Conservation (phyloP, 371 early-diverging fungal genomes). For the Syncephalis fuscata region DNA sequence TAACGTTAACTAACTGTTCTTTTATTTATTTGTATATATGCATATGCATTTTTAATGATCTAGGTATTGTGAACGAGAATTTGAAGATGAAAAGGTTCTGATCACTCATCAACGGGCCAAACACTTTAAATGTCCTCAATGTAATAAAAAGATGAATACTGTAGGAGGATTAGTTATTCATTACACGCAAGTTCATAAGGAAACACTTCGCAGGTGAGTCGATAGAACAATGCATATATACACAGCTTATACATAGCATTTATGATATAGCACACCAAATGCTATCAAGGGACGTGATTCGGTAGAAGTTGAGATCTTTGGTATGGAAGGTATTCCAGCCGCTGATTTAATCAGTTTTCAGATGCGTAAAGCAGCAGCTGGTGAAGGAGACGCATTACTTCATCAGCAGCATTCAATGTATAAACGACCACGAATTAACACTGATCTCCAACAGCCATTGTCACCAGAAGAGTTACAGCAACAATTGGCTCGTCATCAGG, state of each 20-base stretch:
- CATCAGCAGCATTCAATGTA: too few relatives aligned
- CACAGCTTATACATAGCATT: too few relatives aligned
- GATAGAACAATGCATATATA: neutral
- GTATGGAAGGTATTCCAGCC: slow-evolving; percentile 86
- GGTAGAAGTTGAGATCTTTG: slow-evolving; percentile 81
- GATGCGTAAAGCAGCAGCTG: too few relatives aligned
- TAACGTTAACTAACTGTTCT: neutral
- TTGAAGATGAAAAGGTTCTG: slow-evolving; percentile 89
- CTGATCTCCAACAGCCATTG: too few relatives aligned
- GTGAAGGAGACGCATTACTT: too few relatives aligned
- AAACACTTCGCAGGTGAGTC: slow-evolving; percentile 48
- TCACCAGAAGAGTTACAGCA: too few relatives aligned
- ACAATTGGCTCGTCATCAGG: too few relatives aligned
- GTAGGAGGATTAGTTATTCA: slow-evolving; percentile 87
- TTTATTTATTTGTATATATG: neutral
- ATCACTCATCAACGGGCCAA: slow-evolving; percentile 83
- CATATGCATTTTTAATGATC: neutral
- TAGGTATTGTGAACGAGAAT: slow-evolving; percentile 93
- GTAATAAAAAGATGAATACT: slow-evolving; percentile 74
- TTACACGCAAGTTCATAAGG: slow-evolving; percentile 86
- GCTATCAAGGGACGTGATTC: slow-evolving; percentile 73
- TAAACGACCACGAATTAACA: too few relatives aligned
- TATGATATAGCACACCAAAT: slow-evolving; percentile 72
- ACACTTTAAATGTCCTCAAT: slow-evolving; percentile 81
- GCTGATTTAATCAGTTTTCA: slow-evolving; percentile 34